A percentile compares a stretch with the other conserved stretches of the same genome.
These are phyloP conservation scores for Jasminum sambac DNA, from an alignment of 257 asterid species.

Conservation along the genomic window DNA sequence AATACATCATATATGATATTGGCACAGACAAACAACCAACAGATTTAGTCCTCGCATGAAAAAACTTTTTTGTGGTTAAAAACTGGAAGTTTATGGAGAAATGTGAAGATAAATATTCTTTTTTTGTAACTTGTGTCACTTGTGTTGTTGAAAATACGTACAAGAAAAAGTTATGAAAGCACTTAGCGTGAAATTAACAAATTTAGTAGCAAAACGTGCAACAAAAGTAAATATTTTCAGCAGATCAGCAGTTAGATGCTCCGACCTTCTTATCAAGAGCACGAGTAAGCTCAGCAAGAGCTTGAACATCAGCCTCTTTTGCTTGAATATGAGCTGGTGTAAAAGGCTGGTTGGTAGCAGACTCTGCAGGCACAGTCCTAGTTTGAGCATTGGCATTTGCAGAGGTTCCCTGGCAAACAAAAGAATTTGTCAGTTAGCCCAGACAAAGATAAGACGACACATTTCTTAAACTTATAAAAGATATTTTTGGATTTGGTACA, in stretches of 20 bases:
- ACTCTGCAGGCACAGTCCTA: constrained; percentile 39
- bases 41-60: too few species aligned
- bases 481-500: neutral
- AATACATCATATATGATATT: neutral
- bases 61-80: too few species aligned
- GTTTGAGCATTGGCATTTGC: constrained; percentile 43
- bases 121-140: too few species aligned
- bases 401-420: constrained; percentile 47
- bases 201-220: neutral
- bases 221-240: neutral
- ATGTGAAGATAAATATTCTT: too few species aligned
- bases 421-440: neutral
- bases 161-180: too few species aligned
- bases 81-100: too few species aligned
- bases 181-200: too few species aligned
- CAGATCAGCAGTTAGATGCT: constrained; percentile 15
- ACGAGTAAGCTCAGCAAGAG: constrained; percentile 74
- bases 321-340: constrained; percentile 57
- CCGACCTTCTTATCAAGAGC: constrained; percentile 90
- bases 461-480: neutral
- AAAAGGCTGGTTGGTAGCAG: constrained; percentile 38
- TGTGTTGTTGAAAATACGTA: too few species aligned
- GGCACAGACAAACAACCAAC: neutral
- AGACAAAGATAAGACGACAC: neutral
- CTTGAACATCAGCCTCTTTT: constrained; percentile 92